A percentile compares a stretch with the other conserved stretches of the same genome.
phyloP scores from a whole-genome alignment of 2,329 filamentous ascomycete genomes.

The Ophidiomyces ophidiicola region DNA sequence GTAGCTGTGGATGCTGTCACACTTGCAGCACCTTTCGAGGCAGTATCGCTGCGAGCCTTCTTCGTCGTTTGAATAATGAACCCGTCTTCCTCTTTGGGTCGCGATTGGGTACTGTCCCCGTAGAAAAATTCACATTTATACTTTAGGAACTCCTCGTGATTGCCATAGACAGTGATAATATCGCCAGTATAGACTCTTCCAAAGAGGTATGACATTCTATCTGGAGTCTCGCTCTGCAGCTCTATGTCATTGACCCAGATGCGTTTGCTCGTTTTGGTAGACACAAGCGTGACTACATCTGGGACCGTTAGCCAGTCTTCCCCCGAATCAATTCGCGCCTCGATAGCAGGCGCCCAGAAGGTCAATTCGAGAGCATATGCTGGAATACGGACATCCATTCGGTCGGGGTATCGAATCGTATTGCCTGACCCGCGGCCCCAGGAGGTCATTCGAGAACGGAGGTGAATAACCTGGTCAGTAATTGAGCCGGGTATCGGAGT shows the following conservation, averaged over 20 bases:
- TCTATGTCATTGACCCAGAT: constrained; percentile 65
- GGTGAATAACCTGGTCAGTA: constrained; percentile 48
- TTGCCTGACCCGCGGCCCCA: constrained; percentile 66
- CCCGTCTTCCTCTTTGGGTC: constrained; percentile 32
- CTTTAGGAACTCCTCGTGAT: constrained; percentile 31
- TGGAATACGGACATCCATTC: constrained; percentile 58
- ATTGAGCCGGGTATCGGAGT: constrained; percentile 55
- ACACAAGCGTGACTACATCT: constrained; percentile 57
- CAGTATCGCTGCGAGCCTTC: constrained; percentile 18
- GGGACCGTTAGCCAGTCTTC: constrained; percentile 44
- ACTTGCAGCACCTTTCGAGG: constrained; percentile 1
- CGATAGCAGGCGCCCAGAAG: constrained; percentile 58
- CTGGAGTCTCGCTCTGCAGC: constrained; percentile 44
- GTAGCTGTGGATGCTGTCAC: constrained; percentile 5
- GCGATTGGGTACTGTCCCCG: constrained; percentile 32
- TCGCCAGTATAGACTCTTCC: constrained; percentile 67
- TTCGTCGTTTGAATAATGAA: constrained; percentile 32
- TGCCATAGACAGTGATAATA: constrained; percentile 58
- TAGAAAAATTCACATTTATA: constrained; percentile 37
- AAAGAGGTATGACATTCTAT: constrained; percentile 43
- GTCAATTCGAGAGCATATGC: constrained; percentile 70
- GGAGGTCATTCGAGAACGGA: constrained; percentile 56
- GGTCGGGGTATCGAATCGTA: constrained; percentile 53
- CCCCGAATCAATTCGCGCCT: constrained; percentile 44
- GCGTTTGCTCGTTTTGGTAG: constrained; percentile 63